Percentiles rank a stretch among this genome's conserved stretches.
Evolutionary conservation across 2,329 filamentous ascomycete genomes (phyloP).

Genomic region (Exophiala sp.): DNA sequence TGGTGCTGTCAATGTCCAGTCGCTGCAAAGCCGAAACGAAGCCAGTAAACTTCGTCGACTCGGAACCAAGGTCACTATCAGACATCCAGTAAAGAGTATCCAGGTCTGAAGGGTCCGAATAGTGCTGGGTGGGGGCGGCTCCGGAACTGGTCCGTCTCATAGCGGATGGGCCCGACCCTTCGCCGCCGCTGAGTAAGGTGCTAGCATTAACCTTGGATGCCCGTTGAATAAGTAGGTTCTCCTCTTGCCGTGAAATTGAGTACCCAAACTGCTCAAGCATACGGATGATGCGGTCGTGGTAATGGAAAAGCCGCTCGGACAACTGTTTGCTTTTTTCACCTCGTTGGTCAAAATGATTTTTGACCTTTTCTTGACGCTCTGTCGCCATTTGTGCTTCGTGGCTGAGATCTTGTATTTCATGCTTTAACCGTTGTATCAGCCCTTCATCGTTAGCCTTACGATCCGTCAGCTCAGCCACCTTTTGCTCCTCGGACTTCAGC

Average conservation of each 20-base stretch:
- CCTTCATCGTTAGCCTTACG: constrained; percentile 72
- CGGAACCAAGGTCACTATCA: constrained; percentile 60
- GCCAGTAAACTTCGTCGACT: constrained; percentile 68
- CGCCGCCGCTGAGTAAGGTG: constrained; percentile 39
- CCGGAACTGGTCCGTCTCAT: constrained; percentile 48
- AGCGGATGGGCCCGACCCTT: constrained; percentile 19
- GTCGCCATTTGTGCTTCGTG: constrained; percentile 48
- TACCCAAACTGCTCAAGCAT: constrained; percentile 87
- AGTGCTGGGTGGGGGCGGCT: constrained; percentile 52
- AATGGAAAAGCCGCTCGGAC: constrained; percentile 75
- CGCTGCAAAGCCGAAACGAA: constrained; percentile 70
- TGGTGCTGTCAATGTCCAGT: constrained; percentile 81
- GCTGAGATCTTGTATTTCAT: constrained; percentile 67
- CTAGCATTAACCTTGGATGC: constrained; percentile 55
- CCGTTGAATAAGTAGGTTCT: constrained; percentile 71
- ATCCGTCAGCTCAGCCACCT: constrained; percentile 63
- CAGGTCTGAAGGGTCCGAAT: constrained; percentile 63
- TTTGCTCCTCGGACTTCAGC: constrained; percentile 71
- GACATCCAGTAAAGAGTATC: constrained; percentile 81
- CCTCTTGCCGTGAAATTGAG: constrained; percentile 69
- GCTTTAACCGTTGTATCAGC: constrained; percentile 70
- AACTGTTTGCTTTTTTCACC: constrained; percentile 74
- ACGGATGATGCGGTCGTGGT: constrained; percentile 78
- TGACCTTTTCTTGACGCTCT: constrained; percentile 35
- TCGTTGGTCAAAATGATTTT: constrained; percentile 63